Evolutionary conservation across 768 basidiomycete species (phyloP).

Genomic region (Mycena latifolia): DNA sequence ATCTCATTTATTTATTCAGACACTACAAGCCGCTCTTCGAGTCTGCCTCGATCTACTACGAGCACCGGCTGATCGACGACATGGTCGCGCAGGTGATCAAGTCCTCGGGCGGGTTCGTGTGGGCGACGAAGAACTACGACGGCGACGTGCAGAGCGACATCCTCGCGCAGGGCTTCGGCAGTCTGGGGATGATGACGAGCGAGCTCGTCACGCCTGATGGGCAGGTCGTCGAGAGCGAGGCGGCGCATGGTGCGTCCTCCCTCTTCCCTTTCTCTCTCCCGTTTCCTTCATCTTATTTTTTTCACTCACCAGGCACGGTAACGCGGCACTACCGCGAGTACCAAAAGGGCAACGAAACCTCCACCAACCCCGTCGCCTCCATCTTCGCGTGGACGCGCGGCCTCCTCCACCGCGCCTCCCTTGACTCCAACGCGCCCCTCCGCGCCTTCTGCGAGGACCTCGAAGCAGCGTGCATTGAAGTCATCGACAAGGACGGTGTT

Average conservation of each 20-base stretch:
- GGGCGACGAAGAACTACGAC: constrained; percentile 85
- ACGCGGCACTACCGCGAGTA: constrained; percentile 97
- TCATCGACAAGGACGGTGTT: constrained; percentile 89
- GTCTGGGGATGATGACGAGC: constrained; percentile 97
- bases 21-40: constrained; percentile 82
- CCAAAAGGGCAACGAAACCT: constrained; percentile 98
- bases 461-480: constrained; percentile 90
- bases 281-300: background rate
- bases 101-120: constrained; percentile 92
- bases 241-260: constrained; percentile 75
- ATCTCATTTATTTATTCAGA: no score
- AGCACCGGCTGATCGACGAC: constrained; percentile 97
- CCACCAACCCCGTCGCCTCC: constrained; percentile 97
- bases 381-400: constrained; percentile 99
- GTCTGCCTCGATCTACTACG: constrained; percentile 83
- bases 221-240: constrained; percentile 92
- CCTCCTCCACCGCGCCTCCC: constrained; percentile 90
- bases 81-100: constrained; percentile 99
- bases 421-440: constrained; percentile 86
- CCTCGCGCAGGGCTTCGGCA: constrained; percentile 97
- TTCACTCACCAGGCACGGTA: constrained; percentile 68
- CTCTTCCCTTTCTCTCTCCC: no score
- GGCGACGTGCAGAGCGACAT: constrained; percentile 93
- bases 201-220: constrained; percentile 97
- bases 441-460: constrained; percentile 81